Evolutionary conservation across 2,329 filamentous ascomycete genomes (phyloP), one percentile per base, ranked within the genome.

Genomic region (Ophiostoma populinum): DNA sequence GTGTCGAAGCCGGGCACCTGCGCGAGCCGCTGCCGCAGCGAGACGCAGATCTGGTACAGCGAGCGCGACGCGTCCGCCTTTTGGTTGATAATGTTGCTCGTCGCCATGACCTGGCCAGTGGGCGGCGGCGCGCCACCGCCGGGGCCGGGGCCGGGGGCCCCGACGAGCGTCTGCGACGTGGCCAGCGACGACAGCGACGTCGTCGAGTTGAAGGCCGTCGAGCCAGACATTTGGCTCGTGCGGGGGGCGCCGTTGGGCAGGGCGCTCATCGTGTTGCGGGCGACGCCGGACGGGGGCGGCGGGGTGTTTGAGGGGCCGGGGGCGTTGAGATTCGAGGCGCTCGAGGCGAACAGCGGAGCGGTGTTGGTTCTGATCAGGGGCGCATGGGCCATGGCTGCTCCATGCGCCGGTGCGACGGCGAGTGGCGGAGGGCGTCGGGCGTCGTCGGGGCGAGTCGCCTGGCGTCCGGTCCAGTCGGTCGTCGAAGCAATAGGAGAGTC

Each of bases 21-120:
- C 37, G 75, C 67, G 41, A 98, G 63, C 43, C 90, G 75, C 57
- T 78, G 75, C 52, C 81, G 82, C 41, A 95, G 64, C 36, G 77
- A 75, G 45, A 92, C 69, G 54, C 90, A 95, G 55, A 92, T 93
- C 56, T 95, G 87, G 56, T 93, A 98, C 17, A 98, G 71, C 9
- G 86, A 94, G 40, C 78, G 70, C 37, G 81, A 82, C 45, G 90
- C 86, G 54, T 93, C 86, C 53, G 86, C 90, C 53, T 82, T 80
- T 56, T 87, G 81, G 59, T 98, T 98, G 65, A 98, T 93, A 54
- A 98, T 92, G 56, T 93, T 94, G 54, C 80, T 70, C 40, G 80
- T 83, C 41, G 85, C 80, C 48, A 82, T 61, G 42, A 86, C 70
- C 40, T 70, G 70, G 30, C 73, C 73, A 40, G 63, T 70, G 31